Evolutionary conservation across 163 green algal genomes (phyloP), one percentile per base, ranked within the genome.

Genomic region (Smithsoniella earleae): DNA sequence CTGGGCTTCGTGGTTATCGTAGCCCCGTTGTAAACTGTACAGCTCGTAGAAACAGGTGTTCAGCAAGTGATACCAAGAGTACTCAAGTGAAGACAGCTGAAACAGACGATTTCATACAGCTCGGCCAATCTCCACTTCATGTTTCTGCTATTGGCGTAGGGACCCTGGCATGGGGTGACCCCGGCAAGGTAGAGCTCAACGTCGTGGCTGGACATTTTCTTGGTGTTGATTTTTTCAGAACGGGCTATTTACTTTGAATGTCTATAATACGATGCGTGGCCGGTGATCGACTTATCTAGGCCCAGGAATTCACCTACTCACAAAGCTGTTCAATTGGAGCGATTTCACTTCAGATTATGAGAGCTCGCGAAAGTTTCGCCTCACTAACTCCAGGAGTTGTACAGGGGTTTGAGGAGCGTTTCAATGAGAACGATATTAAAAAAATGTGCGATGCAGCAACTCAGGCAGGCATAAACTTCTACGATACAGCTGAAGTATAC

Each of bases 401-500:
- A 31, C 2, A 69, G 58, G 58, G 58, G 0, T 69, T 69, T 33
- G 58, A 31, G 5, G 58, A 69, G 58, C 20, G 58, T 4, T 74
- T 63, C 34, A 18, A 20, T 25, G 65, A 74, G 65, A 37, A 37
- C 16, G 34, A 74, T 37, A 28, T 74, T 55, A 20, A 37, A 31
- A 37, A 66, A 1, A 62, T 62, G 6, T 74, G 38, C 34, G 28
- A 16, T 10, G 28, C 30, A 10, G 65, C 65, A 37, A 27, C 18
- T 4, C 30, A 27, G 13, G 38, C 38, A 36, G 65, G 65, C 18
- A 62, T 74, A 25, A 62, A 55, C 38, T 62, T 74, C 16, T 74
- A 63, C 37, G 65, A 74, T 37, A 74, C 65, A 13, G 65, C 65
- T 34, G 65, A 74, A 37, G 65, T 74, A 37, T 74, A 74, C 30